These are phyloP conservation scores for Ogataea hybrid DNA, from an alignment of 1,139 yeast species.

Conservation along the genomic window DNA sequence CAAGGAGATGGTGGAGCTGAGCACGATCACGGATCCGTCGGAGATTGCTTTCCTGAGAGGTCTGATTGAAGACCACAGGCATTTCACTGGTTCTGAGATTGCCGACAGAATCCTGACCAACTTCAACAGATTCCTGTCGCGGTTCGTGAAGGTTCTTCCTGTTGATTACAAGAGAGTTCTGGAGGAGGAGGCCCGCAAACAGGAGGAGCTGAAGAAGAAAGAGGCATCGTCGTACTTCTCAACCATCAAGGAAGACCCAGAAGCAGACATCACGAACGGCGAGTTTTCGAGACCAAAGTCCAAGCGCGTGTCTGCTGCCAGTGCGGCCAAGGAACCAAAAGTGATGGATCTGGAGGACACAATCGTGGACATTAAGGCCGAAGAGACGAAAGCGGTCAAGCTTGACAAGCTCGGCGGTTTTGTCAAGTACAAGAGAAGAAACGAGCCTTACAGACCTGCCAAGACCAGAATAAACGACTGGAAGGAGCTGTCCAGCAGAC, in stretches of 20 bases:
- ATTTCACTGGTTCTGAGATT: constrained; percentile 88
- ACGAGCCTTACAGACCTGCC: constrained; percentile 82
- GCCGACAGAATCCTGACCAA: constrained; percentile 81
- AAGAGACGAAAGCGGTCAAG: constrained; percentile 57
- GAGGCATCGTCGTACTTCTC: constrained; percentile 63
- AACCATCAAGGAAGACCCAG: constrained; percentile 75
- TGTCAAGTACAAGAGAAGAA: constrained; percentile 88
- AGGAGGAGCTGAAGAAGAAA: constrained; percentile 60
- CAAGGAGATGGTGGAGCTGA: constrained; percentile 76
- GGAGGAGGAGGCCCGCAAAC: constrained; percentile 70
- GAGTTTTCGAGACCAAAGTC: constrained; percentile 51
- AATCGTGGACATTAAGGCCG: constrained; percentile 63
- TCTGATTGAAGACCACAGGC: constrained; percentile 91
- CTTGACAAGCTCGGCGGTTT: constrained; percentile 87
- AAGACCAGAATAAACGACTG: constrained; percentile 81
- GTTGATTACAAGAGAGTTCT: constrained; percentile 87
- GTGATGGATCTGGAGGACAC: constrained; percentile 90
- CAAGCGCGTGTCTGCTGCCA: constrained; percentile 40
- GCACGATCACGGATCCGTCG: constrained; percentile 75
- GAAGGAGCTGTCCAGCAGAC: constrained; percentile 83
- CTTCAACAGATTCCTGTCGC: constrained; percentile 83
- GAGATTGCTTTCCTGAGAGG: constrained; percentile 96
- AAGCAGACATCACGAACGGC: constrained; percentile 85
- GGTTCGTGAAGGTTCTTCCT: constrained; percentile 93
- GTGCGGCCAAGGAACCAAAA: constrained; percentile 68